These are phyloP conservation scores for Malus sylvestris DNA, from an alignment of 306 rosid species.

Conservation along the genomic window DNA sequence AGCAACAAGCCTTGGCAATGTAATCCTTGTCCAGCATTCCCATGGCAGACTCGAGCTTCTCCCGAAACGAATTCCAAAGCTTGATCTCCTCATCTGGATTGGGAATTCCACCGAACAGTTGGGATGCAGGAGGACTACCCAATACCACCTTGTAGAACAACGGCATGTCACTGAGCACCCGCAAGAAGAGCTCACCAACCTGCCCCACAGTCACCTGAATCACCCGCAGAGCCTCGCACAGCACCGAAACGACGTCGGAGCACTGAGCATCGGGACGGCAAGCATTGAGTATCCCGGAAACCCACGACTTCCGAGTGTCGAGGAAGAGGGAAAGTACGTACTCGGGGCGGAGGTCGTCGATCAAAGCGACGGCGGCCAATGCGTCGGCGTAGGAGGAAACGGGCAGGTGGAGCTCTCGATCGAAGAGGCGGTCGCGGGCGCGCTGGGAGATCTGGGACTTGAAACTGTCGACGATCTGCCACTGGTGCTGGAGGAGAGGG, in stretches of 20 bases:
- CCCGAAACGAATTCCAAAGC: conserved; percentile 89
- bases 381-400: conserved; percentile 71
- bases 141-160: conserved; percentile 71
- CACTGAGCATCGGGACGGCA: conserved; percentile 39
- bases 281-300: conserved; percentile 44
- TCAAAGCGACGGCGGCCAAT: conserved; percentile 70
- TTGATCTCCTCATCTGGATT: conserved; percentile 90
- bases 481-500: conserved; percentile 88
- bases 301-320: conserved; percentile 78
- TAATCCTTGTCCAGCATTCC: conserved; percentile 59
- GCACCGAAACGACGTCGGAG: conserved; percentile 53
- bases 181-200: conserved; percentile 88
- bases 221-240: conserved; percentile 73
- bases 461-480: conserved; percentile 97
- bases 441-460: conserved; percentile 92
- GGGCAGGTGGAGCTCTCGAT: conserved; percentile 24
- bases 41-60: conserved; percentile 62
- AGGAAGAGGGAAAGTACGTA: conserved; percentile 64
- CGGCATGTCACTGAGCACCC: conserved; percentile 86
- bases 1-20: conserved; percentile 60
- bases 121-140: conserved; percentile 79
- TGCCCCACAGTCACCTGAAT: conserved; percentile 92
- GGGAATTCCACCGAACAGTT: conserved; percentile 93
- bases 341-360: conserved; percentile 68
- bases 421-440: conserved; percentile 68